These are phyloP conservation scores for Rubroshorea leprosula DNA, from an alignment of 345 rosid species.

Conservation along the genomic window DNA sequence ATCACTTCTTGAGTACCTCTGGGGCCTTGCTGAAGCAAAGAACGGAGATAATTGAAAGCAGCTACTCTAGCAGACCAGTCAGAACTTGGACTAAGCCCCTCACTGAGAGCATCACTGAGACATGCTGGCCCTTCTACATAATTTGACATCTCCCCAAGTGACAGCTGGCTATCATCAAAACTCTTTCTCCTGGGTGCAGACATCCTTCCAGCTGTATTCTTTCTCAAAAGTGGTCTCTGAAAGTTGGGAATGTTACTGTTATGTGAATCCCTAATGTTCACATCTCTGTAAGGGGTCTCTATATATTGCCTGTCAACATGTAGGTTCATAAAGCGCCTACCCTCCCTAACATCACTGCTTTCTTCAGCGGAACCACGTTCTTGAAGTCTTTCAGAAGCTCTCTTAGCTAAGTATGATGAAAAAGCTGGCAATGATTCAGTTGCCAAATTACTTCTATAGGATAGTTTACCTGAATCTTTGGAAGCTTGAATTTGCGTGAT, in stretches of 20 bases:
- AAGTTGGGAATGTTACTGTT: conserved; percentile 79
- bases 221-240: conserved; percentile 92
- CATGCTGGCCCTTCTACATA: conserved; percentile 82
- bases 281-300: conserved; percentile 57
- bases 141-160: conserved; percentile 71
- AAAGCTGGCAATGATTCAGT: conserved; percentile 56
- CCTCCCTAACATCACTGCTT: conserved; percentile 53
- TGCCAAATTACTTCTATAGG: conserved; percentile 47
- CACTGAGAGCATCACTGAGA: conserved; percentile 77
- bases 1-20: conserved; percentile 91
- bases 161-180: conserved; percentile 87
- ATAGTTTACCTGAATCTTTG: conserved; percentile 72
- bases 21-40: conserved; percentile 87
- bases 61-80: conserved; percentile 98
- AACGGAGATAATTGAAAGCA: conserved; percentile 79
- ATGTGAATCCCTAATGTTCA: conserved; percentile 61
- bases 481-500: conserved; percentile 91
- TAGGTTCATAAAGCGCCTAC: conserved; percentile 49
- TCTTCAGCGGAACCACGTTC: conserved; percentile 73
- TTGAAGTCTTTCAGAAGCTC: conserved; percentile 59
- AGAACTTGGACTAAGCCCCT: conserved; percentile 85
- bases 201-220: conserved; percentile 70
- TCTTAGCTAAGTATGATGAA: conserved; percentile 61
- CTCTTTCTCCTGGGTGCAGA: conserved; percentile 87
- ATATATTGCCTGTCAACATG: conserved; percentile 70